phyloP scores from a whole-genome alignment of 257 asterid species.

The Nemophila menziesii region DNA sequence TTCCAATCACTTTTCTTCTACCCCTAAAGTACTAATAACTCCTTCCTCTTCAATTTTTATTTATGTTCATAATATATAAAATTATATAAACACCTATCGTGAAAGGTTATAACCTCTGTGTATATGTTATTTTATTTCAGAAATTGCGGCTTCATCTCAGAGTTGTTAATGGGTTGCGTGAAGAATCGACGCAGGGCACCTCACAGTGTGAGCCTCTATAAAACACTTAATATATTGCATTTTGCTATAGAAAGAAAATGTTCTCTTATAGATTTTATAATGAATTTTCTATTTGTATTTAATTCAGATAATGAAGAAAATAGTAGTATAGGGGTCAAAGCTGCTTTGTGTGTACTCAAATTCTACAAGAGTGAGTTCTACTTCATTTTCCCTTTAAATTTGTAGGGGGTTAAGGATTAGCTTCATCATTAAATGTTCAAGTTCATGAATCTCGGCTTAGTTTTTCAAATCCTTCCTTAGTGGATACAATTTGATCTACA shows the following conservation, averaged over 20 bases:
- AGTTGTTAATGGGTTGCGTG: slow-evolving; percentile 23
- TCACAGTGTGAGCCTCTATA: slow-evolving; percentile 21
- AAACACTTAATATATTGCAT: not conserved
- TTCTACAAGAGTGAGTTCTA: slow-evolving; percentile 70
- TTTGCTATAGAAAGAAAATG: too few relatives aligned
- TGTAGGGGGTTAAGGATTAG: not conserved
- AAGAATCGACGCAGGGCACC: slow-evolving; percentile 22
- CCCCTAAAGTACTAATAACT: slow-evolving; percentile 7
- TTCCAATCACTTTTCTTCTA: slow-evolving; percentile 6
- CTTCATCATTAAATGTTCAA: too few relatives aligned
- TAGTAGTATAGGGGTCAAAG: slow-evolving; percentile 51
- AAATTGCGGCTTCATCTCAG: slow-evolving; percentile 10
- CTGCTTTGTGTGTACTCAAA: slow-evolving; percentile 58
- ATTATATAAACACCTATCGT: not conserved
- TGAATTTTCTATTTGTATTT: slow-evolving; percentile 4
- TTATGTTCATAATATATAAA: not conserved
- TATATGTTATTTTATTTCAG: slow-evolving; percentile 8
- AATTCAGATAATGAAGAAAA: slow-evolving; percentile 48
- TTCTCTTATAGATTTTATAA: not conserved
- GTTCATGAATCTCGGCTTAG: too few relatives aligned
- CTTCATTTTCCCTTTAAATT: not conserved
- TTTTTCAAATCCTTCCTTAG: not conserved
- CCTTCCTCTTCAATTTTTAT: not conserved
- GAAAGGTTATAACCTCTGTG: not conserved
- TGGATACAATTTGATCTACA: not conserved